Percentiles rank a stretch among this genome's conserved stretches.
Evolutionary conservation across 164 flowering plant species (phyloP).

Genomic region (Magnolia changhungtana): DNA sequence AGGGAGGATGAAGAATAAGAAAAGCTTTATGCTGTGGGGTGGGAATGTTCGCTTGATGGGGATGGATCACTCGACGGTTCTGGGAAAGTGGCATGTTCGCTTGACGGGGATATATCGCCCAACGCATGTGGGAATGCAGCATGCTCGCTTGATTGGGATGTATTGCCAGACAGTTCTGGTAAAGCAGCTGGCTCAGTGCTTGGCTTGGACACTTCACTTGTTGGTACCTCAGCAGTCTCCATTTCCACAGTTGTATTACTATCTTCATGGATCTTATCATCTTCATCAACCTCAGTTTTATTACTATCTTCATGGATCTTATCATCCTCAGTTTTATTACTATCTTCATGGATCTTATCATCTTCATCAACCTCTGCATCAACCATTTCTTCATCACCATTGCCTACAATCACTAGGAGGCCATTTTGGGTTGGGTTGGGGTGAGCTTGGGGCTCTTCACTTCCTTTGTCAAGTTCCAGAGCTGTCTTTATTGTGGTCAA

Average conservation of each 20-base stretch:
- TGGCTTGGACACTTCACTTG: background rate
- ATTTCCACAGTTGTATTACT: background rate
- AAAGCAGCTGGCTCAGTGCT: background rate
- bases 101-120: conserved; percentile 13
- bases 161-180: conserved; percentile 14
- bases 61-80: conserved; percentile 7
- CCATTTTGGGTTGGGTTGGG: conserved; percentile 28
- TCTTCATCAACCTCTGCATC: conserved; percentile 19
- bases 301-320: too few species aligned
- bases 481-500: conserved; percentile 21
- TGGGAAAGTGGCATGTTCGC: background rate
- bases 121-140: too few species aligned
- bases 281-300: too few species aligned
- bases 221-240: background rate
- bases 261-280: too few species aligned
- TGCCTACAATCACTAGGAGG: conserved; percentile 10
- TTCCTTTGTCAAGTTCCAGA: conserved; percentile 26
- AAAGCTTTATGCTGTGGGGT: conserved; percentile 3
- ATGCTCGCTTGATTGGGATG: conserved; percentile 11
- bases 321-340: too few species aligned
- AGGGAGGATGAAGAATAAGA: background rate
- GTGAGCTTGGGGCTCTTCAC: conserved; percentile 19
- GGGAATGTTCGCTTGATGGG: conserved; percentile 9
- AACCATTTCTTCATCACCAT: conserved; percentile 26
- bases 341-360: conserved; percentile 5